These are phyloP conservation scores for Helianthus tuberosus DNA, from an alignment of 129 eudicot species.

Conservation along the genomic window DNA sequence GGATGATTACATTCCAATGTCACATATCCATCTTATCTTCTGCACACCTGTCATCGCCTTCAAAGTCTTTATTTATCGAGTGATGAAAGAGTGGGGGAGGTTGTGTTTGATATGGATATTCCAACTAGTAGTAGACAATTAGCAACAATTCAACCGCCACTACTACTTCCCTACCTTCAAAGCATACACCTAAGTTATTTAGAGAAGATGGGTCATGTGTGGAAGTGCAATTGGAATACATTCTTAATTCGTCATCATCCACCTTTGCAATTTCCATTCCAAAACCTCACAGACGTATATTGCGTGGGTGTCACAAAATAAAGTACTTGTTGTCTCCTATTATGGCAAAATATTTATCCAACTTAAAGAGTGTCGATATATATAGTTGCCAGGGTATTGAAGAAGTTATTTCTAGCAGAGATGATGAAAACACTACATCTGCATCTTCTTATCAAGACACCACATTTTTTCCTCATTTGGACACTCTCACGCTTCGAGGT, in stretches of 20 bases:
- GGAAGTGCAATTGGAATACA: constrained; percentile 17
- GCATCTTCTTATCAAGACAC: not conserved
- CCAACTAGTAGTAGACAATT: too few relatives aligned
- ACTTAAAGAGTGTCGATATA: not conserved
- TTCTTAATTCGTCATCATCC: not conserved
- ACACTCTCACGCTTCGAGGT: not conserved
- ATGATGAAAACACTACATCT: too few relatives aligned
- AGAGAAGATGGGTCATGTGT: constrained; percentile 10
- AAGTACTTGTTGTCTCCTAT: not conserved
- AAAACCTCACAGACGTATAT: not conserved
- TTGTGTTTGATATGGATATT: too few relatives aligned
- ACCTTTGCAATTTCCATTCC: not conserved
- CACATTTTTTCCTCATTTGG: constrained; percentile 15
- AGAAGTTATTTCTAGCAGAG: not conserved
- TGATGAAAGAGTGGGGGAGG: too few relatives aligned
- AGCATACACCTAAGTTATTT: accelerated
- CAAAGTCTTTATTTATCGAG: too few relatives aligned
- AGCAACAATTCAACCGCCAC: too few relatives aligned
- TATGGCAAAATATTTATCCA: constrained; percentile 2
- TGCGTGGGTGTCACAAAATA: not conserved
- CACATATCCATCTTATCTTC: too few relatives aligned
- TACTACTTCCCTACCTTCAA: not conserved
- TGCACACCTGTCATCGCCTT: too few relatives aligned
- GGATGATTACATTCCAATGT: too few relatives aligned
- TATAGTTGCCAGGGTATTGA: not conserved